A percentile compares a stretch with the other conserved stretches of the same genome.
These are phyloP conservation scores for Elsinoe perseae DNA, from an alignment of 2,329 filamentous ascomycete species.

Conservation along the genomic window DNA sequence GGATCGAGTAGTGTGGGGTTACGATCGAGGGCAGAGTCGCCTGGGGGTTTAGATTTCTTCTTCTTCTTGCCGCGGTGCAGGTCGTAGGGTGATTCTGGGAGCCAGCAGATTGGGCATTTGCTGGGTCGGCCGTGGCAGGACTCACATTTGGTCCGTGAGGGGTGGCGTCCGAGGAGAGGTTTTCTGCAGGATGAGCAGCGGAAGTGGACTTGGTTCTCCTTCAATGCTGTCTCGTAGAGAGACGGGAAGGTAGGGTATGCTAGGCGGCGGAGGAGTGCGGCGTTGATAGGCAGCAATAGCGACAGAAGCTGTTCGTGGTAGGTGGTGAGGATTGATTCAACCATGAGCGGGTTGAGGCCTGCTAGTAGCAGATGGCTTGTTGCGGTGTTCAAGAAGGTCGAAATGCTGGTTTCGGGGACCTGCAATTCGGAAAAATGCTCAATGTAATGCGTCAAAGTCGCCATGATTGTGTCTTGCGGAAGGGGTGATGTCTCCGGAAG, in stretches of 20 bases:
- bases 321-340: conserved; percentile 48
- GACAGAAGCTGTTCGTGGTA: conserved; percentile 51
- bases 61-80: conserved; percentile 24
- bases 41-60: conserved; percentile 20
- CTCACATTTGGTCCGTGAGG: conserved; percentile 45
- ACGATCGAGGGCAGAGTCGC: not conserved
- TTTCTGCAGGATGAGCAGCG: conserved; percentile 51
- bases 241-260: conserved; percentile 48
- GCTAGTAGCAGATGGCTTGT: conserved; percentile 35
- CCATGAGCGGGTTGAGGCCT: conserved; percentile 44
- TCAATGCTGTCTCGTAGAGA: conserved; percentile 50
- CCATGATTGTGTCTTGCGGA: conserved; percentile 26
- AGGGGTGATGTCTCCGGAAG: conserved; percentile 36
- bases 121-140: conserved; percentile 40
- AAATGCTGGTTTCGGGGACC: conserved; percentile 33
- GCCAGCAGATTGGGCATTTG: conserved; percentile 39
- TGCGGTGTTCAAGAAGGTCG: conserved; percentile 34
- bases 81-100: conserved; percentile 37
- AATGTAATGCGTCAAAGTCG: conserved; percentile 33
- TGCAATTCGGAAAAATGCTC: conserved; percentile 34
- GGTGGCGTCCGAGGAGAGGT: conserved; percentile 41
- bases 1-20: not conserved
- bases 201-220: conserved; percentile 47
- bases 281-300: conserved; percentile 42
- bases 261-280: conserved; percentile 49